These are phyloP conservation scores for Gliomastix tumulicola DNA, from an alignment of 2,329 filamentous ascomycete genomes.

Conservation along the genomic window DNA sequence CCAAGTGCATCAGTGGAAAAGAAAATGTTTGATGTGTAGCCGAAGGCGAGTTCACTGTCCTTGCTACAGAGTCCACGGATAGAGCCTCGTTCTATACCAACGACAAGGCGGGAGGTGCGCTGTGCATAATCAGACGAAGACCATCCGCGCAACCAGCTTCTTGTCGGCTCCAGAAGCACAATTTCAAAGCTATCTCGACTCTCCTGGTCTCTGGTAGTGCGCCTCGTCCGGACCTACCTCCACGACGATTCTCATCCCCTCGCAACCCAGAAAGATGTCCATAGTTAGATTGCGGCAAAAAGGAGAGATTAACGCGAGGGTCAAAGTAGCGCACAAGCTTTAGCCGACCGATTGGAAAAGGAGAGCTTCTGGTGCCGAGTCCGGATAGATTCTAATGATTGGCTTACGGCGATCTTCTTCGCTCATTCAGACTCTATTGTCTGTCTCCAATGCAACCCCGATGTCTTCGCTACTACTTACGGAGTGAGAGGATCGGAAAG, in stretches of 20 bases:
- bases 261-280: constrained; percentile 10
- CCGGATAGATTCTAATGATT: constrained; percentile 6
- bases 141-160: constrained; percentile 1
- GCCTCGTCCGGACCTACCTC: constrained; percentile 6
- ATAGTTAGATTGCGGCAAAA: constrained; percentile 9
- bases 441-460: constrained; percentile 10
- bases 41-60: constrained; percentile 2
- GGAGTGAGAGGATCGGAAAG: too few relatives aligned
- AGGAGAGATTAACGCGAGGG: constrained; percentile 6
- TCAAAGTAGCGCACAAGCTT: constrained; percentile 11
- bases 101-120: constrained; percentile 1
- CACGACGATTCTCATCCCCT: constrained; percentile 3
- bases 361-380: constrained; percentile 12
- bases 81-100: constrained; percentile 3
- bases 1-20: too few relatives aligned
- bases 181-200: neutral
- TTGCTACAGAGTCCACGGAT: constrained; percentile 2
- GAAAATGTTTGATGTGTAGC: too few relatives aligned
- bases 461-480: too few relatives aligned
- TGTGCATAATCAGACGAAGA: constrained; percentile 1
- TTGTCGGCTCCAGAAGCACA: neutral
- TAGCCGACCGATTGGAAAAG: constrained; percentile 10
- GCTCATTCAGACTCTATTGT: constrained; percentile 12
- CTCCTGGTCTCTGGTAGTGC: neutral
- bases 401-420: constrained; percentile 12